These are phyloP conservation scores for Aureobasidium musti DNA, from an alignment of 2,329 filamentous ascomycete genomes.

Conservation along the genomic window DNA sequence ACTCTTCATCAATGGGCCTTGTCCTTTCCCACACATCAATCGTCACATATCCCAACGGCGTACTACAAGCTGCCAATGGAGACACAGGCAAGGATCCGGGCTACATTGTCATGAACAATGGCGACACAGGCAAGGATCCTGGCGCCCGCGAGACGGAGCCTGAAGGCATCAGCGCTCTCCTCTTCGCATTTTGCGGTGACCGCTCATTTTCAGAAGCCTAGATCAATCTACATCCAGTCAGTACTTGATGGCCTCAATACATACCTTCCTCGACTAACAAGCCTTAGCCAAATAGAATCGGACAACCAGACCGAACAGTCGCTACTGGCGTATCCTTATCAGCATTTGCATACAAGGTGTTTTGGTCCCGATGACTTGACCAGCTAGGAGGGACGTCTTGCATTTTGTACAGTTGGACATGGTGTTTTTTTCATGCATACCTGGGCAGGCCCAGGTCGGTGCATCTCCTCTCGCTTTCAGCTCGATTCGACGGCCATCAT, in stretches of 20 bases:
- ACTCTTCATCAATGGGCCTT: conserved; percentile 10
- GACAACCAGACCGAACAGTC: background rate
- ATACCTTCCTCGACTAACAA: background rate
- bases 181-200: background rate
- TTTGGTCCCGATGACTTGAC: background rate
- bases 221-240: background rate
- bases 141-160: background rate
- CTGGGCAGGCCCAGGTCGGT: background rate
- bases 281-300: background rate
- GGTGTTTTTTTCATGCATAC: conserved; percentile 5
- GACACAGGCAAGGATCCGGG: conserved; percentile 15
- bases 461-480: conserved; percentile 17
- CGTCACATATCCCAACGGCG: background rate
- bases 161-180: background rate
- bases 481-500: background rate
- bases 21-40: background rate
- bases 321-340: background rate
- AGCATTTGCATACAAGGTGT: conserved; percentile 19
- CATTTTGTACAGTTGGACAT: background rate
- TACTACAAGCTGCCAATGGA: conserved; percentile 17
- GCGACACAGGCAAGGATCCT: conserved; percentile 22
- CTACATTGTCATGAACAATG: conserved; percentile 18
- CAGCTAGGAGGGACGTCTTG: background rate
- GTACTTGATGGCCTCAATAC: background rate
- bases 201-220: background rate